Conservation (phyloP, 1,284 basidiomycete genomes). For the Amylostereum areolatum region DNA sequence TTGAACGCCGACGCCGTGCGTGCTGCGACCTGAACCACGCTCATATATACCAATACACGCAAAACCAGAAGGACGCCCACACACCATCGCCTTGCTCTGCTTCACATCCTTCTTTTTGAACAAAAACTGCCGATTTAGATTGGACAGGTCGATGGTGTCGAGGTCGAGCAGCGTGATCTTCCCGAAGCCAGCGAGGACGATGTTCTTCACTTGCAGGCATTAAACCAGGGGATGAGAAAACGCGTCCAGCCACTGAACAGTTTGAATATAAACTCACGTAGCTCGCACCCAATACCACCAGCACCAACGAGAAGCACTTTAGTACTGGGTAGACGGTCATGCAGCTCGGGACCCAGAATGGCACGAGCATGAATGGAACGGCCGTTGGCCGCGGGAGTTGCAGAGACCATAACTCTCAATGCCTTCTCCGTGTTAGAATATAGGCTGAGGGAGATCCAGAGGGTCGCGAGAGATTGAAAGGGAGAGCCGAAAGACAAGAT, state of each 20-base stretch:
- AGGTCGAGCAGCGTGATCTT: slow-evolving; percentile 92
- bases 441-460: not conserved
- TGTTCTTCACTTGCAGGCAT: slow-evolving; percentile 77
- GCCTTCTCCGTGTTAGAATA: not conserved
- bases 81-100: slow-evolving; percentile 87
- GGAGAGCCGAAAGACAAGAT: too few relatives aligned
- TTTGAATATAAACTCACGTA: slow-evolving; percentile 51
- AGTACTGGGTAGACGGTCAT: slow-evolving; percentile 52
- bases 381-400: slow-evolving; percentile 1
- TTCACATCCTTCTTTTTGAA: slow-evolving; percentile 98
- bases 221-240: not conserved
- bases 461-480: too few relatives aligned
- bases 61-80: slow-evolving; percentile 7
- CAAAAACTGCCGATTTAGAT: slow-evolving; percentile 96
- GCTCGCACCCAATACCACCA: slow-evolving; percentile 96
- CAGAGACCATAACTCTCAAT: slow-evolving; percentile 4
- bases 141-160: slow-evolving; percentile 98
- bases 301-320: slow-evolving; percentile 91
- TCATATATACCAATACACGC: too few relatives aligned
- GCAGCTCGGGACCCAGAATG: slow-evolving; percentile 71
- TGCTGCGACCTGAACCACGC: slow-evolving; percentile 78
- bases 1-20: slow-evolving; percentile 90
- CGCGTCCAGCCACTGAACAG: not conserved
- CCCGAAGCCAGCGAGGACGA: slow-evolving; percentile 89
- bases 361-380: slow-evolving; percentile 51